Percentiles rank a stretch among this genome's conserved stretches.
Evolutionary conservation across 345 rosid species (phyloP).

Genomic region (Trapa incisa): DNA sequence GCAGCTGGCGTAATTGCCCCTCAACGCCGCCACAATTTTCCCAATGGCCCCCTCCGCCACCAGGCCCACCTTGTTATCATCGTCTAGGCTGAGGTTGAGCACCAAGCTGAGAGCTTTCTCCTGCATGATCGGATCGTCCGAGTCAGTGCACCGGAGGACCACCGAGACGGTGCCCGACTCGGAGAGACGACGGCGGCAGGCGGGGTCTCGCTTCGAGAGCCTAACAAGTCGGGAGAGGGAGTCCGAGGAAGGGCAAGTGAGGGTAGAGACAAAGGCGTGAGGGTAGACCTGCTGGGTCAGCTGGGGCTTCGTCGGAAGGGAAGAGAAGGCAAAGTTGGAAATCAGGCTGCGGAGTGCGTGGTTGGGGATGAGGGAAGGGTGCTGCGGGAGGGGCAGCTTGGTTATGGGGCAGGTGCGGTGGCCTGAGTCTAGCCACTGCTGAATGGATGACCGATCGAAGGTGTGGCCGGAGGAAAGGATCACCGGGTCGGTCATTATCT

Average conservation of each 20-base stretch:
- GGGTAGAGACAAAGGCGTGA: slow-evolving; percentile 39
- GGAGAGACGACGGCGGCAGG: slow-evolving; percentile 45
- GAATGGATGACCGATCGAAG: slow-evolving; percentile 85
- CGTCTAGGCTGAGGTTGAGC: slow-evolving; percentile 88
- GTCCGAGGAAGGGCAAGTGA: slow-evolving; percentile 41
- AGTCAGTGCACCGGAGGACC: slow-evolving; percentile 45
- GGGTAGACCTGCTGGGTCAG: slow-evolving; percentile 19
- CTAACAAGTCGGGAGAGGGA: slow-evolving; percentile 42
- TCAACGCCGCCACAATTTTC: slow-evolving; percentile 41
- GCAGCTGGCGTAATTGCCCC: slow-evolving; percentile 46
- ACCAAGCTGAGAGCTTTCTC: slow-evolving; percentile 74
- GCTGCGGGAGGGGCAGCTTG: slow-evolving; percentile 61
- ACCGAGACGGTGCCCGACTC: slow-evolving; percentile 82
- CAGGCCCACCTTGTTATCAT: slow-evolving; percentile 82
- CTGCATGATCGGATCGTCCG: slow-evolving; percentile 25
- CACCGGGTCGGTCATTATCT: slow-evolving; percentile 96
- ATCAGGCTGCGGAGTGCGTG: slow-evolving; percentile 77
- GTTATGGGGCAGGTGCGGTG: slow-evolving; percentile 84
- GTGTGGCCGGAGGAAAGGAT: slow-evolving; percentile 92
- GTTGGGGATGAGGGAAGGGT: slow-evolving; percentile 72
- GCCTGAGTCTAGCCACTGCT: slow-evolving; percentile 85
- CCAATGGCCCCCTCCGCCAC: slow-evolving; percentile 86
- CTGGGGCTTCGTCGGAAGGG: slow-evolving; percentile 10
- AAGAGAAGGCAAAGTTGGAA: slow-evolving; percentile 38
- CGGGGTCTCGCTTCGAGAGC: slow-evolving; percentile 66